These are phyloP conservation scores for Carex kokanica DNA, from an alignment of 176 grass and related monocot species.

Conservation along the genomic window DNA sequence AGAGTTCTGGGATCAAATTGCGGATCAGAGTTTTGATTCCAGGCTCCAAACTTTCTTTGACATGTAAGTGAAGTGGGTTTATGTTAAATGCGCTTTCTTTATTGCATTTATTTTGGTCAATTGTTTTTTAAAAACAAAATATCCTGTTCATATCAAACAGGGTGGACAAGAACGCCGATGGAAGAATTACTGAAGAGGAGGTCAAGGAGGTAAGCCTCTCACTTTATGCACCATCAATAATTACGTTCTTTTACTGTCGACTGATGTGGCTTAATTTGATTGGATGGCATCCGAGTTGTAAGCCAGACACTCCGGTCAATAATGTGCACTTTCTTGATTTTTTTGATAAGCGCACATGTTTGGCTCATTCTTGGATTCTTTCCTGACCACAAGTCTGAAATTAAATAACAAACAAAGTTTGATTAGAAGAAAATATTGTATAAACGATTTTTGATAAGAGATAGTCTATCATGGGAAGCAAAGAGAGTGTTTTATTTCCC, in stretches of 20 bases:
- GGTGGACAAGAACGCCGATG: constrained; percentile 94
- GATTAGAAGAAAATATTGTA: background rate
- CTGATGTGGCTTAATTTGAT: background rate
- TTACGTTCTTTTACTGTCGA: background rate
- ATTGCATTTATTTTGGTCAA: constrained; percentile 1
- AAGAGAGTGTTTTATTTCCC: too few species aligned
- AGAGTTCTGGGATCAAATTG: constrained; percentile 94
- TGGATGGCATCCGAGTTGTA: background rate
- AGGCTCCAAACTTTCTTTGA: constrained; percentile 98
- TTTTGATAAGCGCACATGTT: background rate
- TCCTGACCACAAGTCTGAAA: background rate
- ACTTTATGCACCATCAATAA: background rate
- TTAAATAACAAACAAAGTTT: constrained; percentile 5
- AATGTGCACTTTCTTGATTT: background rate
- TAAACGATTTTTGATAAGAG: too few species aligned
- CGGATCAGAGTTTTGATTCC: constrained; percentile 89
- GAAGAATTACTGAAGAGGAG: constrained; percentile 77
- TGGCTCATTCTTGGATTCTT: background rate
- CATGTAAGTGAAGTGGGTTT: constrained; percentile 41
- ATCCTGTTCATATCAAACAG: constrained; percentile 27
- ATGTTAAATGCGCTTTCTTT: background rate
- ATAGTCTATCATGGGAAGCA: too few species aligned
- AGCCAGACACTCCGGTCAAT: background rate
- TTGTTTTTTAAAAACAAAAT: constrained; percentile 4
- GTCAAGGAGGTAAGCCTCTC: constrained; percentile 54